These are phyloP conservation scores for Postia placenta DNA, from an alignment of 768 basidiomycete genomes.

Conservation along the genomic window DNA sequence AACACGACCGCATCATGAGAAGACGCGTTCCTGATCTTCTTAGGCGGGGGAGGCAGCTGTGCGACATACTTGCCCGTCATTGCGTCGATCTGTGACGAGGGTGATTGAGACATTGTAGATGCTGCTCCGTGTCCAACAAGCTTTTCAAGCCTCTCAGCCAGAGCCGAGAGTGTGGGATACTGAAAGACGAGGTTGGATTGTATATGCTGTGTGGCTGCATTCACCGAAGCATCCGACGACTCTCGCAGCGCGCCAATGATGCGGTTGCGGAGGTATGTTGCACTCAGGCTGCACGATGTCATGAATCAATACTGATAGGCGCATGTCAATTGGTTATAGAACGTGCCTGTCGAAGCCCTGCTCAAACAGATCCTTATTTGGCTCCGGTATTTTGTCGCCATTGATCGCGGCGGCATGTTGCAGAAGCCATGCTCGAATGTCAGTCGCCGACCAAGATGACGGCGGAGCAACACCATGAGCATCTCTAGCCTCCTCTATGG, in stretches of 20 bases:
- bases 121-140: constrained; percentile 11
- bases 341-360: constrained; percentile 33
- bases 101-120: constrained; percentile 21
- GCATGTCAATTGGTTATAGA: not conserved
- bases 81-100: constrained; percentile 8
- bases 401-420: constrained; percentile 10
- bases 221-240: constrained; percentile 3
- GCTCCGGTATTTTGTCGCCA: constrained; percentile 15
- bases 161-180: constrained; percentile 11
- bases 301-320: no score
- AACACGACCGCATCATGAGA: constrained; percentile 18
- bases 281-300: constrained; percentile 24
- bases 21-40: not conserved
- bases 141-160: not conserved
- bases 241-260: constrained; percentile 22
- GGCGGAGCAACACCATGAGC: constrained; percentile 9
- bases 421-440: constrained; percentile 11
- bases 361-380: constrained; percentile 33
- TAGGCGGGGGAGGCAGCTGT: constrained; percentile 8
- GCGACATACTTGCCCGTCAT: constrained; percentile 37
- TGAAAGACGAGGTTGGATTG: constrained; percentile 12
- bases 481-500: constrained; percentile 9
- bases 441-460: constrained; percentile 3
- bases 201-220: constrained; percentile 3
- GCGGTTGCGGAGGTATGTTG: constrained; percentile 28